Percentiles rank a stretch among this genome's conserved stretches.
Evolutionary conservation across 768 basidiomycete genomes (phyloP).

Genomic region (Ramaria sp.): DNA sequence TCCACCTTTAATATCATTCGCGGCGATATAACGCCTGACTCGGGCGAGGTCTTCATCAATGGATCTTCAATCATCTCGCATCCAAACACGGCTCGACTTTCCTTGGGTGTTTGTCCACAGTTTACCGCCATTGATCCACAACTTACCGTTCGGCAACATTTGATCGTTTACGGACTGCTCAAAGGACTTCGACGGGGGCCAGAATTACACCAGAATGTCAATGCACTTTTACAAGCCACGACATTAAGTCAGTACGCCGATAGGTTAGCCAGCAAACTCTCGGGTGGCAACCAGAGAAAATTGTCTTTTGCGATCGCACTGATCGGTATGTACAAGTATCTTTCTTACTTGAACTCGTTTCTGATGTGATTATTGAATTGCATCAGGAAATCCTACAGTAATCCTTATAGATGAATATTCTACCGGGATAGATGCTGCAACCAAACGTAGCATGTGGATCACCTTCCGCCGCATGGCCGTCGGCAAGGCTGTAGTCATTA

Average conservation of each 20-base stretch:
- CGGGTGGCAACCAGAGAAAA: slow-evolving; percentile 74
- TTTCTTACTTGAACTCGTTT: slow-evolving; percentile 65
- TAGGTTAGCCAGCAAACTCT: slow-evolving; percentile 61
- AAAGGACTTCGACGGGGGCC: slow-evolving; percentile 49
- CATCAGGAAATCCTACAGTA: slow-evolving; percentile 60
- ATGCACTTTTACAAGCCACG: slow-evolving; percentile 47
- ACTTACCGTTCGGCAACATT: slow-evolving; percentile 68
- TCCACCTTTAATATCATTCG: slow-evolving; percentile 75
- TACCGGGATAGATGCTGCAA: slow-evolving; percentile 74
- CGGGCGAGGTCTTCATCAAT: slow-evolving; percentile 59
- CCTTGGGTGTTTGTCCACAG: slow-evolving; percentile 75
- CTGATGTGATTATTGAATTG: neutral
- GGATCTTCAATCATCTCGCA: slow-evolving; percentile 55
- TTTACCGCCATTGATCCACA: slow-evolving; percentile 76
- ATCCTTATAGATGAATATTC: slow-evolving; percentile 78
- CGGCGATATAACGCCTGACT: slow-evolving; percentile 55
- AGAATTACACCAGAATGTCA: slow-evolving; percentile 43
- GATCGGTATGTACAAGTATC: too few species aligned
- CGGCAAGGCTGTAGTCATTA: slow-evolving; percentile 63
- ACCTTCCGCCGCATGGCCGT: slow-evolving; percentile 53
- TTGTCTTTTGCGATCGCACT: too few species aligned
- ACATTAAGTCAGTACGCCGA: slow-evolving; percentile 52
- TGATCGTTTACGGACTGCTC: slow-evolving; percentile 59
- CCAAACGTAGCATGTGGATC: slow-evolving; percentile 77
- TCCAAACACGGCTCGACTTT: slow-evolving; percentile 51